A percentile compares a stretch with the other conserved stretches of the same genome.
Evolutionary conservation across 2,329 filamentous ascomycete genomes (phyloP).

Genomic region (Aspergillus felis): DNA sequence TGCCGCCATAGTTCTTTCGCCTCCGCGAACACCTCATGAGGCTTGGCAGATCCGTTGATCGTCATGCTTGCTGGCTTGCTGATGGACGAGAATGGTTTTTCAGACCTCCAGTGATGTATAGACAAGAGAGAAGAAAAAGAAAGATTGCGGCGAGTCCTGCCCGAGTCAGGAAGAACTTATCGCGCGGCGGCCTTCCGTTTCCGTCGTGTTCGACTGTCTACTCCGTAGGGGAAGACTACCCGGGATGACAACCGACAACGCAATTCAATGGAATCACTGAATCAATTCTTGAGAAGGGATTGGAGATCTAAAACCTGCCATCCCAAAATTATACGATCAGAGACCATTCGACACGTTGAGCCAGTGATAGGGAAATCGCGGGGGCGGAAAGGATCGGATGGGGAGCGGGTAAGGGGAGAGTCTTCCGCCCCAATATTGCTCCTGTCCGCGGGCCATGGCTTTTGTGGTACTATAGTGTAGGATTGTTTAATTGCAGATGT

Average conservation of each 20-base stretch:
- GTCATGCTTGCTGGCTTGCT: slow-evolving; percentile 7
- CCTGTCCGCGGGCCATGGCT: neutral
- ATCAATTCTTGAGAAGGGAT: neutral
- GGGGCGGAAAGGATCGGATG: slow-evolving; percentile 9
- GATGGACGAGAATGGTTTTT: neutral
- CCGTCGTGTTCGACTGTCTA: neutral
- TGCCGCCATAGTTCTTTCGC: slow-evolving; percentile 66
- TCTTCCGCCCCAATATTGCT: neutral
- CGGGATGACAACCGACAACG: neutral
- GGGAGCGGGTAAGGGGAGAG: neutral
- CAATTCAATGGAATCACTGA: neutral
- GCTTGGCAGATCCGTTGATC: slow-evolving; percentile 5
- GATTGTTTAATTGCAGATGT: neutral
- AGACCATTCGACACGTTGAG: neutral
- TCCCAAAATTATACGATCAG: neutral
- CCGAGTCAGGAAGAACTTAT: neutral
- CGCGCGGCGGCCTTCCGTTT: neutral
- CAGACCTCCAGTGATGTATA: neutral
- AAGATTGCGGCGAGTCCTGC: neutral
- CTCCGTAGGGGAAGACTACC: neutral
- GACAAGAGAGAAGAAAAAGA: neutral
- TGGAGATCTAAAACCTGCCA: neutral
- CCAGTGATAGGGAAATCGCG: slow-evolving; percentile 1
- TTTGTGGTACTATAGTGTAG: no score
- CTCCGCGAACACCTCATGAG: slow-evolving; percentile 1